Base-by-base conservation (phyloP, 371 early-diverging fungal genomes). In the Choanephora cucurbitarum region DNA sequence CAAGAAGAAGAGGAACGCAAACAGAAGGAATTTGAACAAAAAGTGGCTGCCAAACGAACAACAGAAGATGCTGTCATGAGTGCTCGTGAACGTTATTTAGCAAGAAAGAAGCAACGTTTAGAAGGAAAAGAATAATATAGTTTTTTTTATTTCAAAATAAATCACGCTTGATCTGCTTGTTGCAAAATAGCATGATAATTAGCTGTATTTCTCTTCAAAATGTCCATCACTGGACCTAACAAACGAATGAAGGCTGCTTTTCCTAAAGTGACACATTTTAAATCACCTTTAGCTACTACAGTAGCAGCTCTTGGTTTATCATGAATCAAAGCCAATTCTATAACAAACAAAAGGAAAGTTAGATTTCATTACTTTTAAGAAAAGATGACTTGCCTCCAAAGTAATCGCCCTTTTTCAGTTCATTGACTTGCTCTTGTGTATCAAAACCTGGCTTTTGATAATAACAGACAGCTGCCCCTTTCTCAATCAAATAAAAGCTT, bases 191-290 rank as follows among this genome's bases (percentile, higher is more conserved):
- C 62, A 42, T 61, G 62, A 64, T 94, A 93, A 70, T 90, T 88
- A 52, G 69, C 82, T 19, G 86, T 82, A 73, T 94, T 92, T 48
- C 95, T 41, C 18, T 51, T 57, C 23, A 57, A 28, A 77, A 94
- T 92, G 64, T 92, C 90, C 52, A 91, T 86, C 39, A 93, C 86
- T 10, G 95, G 95, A 5, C 97, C 95, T 5, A 95, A 75, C 40
- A 96, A 77, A 17, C 95, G 84, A 43, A 84, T 86, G 69, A 96
- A 95, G 10, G 94, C 91, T 55, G 87, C 81, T 72, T 90, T 92
- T 58, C 89, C 90, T 50, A 95, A 71, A 5, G 90, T 87, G 2
- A 91, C 94, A 59, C 91, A 89, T 82, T 93, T 93, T 48, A 94
- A 73, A 54, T 85, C 81, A 21, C 93, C 91, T 46, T 83, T 83